phyloP scores from a whole-genome alignment of 495 filamentous ascomycete species.

The Xylaria bambusicola region DNA sequence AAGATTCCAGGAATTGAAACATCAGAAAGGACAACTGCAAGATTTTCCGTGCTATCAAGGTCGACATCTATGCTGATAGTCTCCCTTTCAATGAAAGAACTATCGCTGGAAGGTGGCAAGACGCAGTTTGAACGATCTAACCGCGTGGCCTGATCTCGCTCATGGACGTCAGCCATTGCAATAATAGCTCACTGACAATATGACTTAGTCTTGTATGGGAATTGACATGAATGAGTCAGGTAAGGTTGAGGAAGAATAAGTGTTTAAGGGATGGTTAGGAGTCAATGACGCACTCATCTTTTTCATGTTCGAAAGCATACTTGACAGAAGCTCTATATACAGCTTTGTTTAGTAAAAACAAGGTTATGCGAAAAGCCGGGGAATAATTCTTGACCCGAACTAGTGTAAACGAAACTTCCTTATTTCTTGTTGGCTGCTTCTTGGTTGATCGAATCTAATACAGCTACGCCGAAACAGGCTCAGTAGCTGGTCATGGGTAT shows the following conservation, averaged over 20 bases:
- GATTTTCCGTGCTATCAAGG: neutral
- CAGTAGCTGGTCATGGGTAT: neutral
- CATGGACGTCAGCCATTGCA: constrained; percentile 5
- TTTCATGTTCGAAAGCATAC: neutral
- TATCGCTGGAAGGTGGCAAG: constrained; percentile 1
- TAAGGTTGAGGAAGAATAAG: neutral
- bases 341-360: constrained; percentile 6
- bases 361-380: too few relatives aligned
- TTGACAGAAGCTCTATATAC: too few relatives aligned
- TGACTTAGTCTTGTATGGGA: neutral
- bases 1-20: neutral
- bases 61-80: constrained; percentile 12
- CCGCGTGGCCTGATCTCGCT: constrained; percentile 4
- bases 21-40: neutral
- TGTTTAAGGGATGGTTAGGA: neutral
- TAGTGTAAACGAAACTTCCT: too few relatives aligned
- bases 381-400: too few relatives aligned
- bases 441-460: neutral
- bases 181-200: neutral
- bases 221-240: neutral
- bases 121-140: constrained; percentile 7
- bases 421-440: too few relatives aligned
- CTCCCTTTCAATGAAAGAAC: neutral
- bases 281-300: constrained; percentile 5
- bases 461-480: neutral